Evolutionary conservation across 2,329 filamentous ascomycete species (phyloP), one percentile per base, ranked within the genome.

Genomic region (Zopfia rhizophila): DNA sequence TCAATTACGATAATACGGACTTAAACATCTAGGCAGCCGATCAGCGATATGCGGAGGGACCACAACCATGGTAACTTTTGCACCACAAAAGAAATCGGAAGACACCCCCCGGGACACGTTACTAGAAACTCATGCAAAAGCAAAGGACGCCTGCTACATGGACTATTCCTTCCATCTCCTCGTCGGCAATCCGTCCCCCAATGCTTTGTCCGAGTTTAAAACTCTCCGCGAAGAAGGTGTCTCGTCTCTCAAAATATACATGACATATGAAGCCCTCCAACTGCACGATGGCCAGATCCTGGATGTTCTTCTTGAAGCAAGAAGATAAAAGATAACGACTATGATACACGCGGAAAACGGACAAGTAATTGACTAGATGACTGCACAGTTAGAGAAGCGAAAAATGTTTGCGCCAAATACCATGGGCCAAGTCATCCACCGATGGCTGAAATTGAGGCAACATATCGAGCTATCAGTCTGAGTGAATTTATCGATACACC

Each of bases 271-370:
- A 50, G 62, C 72, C 13, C 53, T 75, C 12, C 61, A 73, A 48
- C 57, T 75, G 14, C 60, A 70, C 50, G 65, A 76, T 38, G 53
- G 67, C 37, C 61, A 75, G 40, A 70, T 72, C 25, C 58, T 73
- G 3, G 69, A 72, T 38, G 63, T 72, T 5, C 55, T 72, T 3
- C 55, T 72, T 13, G 65, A 75, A 57, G 72, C 63, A 47, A 71
- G 54, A 40, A 72, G 65, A 65, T 73, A 75, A 41, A 61, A 70
- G 16, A 79, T 83, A 35, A 73, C 79, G 8, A 83, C 81, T 14
- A 82, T 82, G 75, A 75, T 83, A 29, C 79, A 82, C 51, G 78
- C 79, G 1, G 79, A 82, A 55, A 82, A 82, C 49, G 76, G 77
- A 17, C 77, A 80, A 41, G 74, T 82, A 13, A 77, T 82, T 24